Percentiles rank a stretch among this genome's conserved stretches.
Evolutionary conservation across 2,329 filamentous ascomycete genomes (phyloP).

Genomic region (Paracoccidioides lutzii): DNA sequence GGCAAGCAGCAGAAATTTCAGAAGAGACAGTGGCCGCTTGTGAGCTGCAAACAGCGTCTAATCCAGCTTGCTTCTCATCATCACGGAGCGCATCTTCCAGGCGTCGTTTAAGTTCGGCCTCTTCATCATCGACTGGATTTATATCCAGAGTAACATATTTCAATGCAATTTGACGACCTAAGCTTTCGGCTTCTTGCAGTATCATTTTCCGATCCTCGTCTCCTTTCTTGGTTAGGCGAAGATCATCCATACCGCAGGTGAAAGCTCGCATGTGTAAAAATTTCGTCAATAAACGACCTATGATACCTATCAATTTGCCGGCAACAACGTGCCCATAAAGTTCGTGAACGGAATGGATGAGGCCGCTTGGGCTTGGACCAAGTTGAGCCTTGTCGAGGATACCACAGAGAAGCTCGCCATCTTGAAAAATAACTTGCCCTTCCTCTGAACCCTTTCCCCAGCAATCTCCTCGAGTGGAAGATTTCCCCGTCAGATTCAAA

Average conservation of each 20-base stretch:
- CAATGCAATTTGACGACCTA: slow-evolving; percentile 68
- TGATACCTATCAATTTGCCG: slow-evolving; percentile 74
- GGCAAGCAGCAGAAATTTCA: slow-evolving; percentile 61
- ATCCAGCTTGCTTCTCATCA: slow-evolving; percentile 73
- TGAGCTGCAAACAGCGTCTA: slow-evolving; percentile 79
- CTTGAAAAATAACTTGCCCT: slow-evolving; percentile 64
- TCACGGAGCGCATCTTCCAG: slow-evolving; percentile 85
- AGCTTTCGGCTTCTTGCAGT: slow-evolving; percentile 51
- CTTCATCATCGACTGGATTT: slow-evolving; percentile 46
- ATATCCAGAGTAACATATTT: slow-evolving; percentile 77
- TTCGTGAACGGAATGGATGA: slow-evolving; percentile 88
- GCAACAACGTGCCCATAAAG: slow-evolving; percentile 79
- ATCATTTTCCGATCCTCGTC: slow-evolving; percentile 58
- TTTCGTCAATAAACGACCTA: slow-evolving; percentile 79
- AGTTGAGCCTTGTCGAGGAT: slow-evolving; percentile 95
- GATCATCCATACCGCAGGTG: slow-evolving; percentile 93
- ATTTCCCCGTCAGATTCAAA: slow-evolving; percentile 66
- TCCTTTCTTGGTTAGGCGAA: slow-evolving; percentile 69
- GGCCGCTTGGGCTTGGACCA: slow-evolving; percentile 70
- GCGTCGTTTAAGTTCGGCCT: slow-evolving; percentile 60
- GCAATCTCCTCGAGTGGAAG: slow-evolving; percentile 61
- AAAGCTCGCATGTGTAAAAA: slow-evolving; percentile 89
- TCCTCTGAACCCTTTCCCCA: slow-evolving; percentile 68
- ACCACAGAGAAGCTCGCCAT: slow-evolving; percentile 77
- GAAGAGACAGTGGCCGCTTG: slow-evolving; percentile 59